Conservation (phyloP, 257 asterid genomes). For the Mitragyna speciosa region DNA sequence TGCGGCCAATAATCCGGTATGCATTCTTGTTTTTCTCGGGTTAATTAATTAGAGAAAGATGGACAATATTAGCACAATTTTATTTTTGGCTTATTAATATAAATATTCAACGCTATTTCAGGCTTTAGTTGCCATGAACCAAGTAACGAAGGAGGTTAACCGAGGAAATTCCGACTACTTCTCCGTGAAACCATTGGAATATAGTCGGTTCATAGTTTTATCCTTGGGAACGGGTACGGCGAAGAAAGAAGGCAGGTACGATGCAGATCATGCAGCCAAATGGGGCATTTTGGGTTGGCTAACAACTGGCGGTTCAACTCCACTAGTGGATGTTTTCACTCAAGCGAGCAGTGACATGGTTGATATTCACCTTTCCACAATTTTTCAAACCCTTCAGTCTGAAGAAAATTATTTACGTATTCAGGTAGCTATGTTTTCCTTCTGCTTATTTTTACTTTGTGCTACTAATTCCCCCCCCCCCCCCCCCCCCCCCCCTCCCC, state of each 20-base stretch:
- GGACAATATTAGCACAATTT: not conserved
- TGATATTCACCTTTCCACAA: conserved; percentile 34
- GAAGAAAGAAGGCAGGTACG: not conserved
- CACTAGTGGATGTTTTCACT: conserved; percentile 33
- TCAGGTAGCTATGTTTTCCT: not conserved
- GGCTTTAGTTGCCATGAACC: conserved; percentile 44
- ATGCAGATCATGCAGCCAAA: conserved; percentile 6
- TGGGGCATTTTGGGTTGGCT: conserved; percentile 35
- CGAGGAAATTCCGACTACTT: conserved; percentile 24
- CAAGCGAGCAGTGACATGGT: conserved; percentile 48
- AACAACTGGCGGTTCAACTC: conserved; percentile 26
- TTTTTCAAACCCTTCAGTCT: conserved; percentile 33
- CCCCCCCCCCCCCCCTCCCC: no score
- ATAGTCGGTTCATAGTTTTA: conserved; percentile 20
- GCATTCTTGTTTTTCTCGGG: conserved; percentile 22
- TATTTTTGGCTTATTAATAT: not conserved
- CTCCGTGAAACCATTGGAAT: conserved; percentile 33
- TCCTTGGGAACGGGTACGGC: not conserved
- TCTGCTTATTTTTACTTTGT: not conserved
- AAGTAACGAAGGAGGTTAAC: conserved; percentile 34
- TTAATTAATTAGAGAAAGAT: not conserved
- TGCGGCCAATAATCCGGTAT: conserved; percentile 60
- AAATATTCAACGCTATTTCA: conserved; percentile 7
- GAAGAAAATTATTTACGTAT: conserved; percentile 12
- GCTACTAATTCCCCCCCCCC: no score